Evolutionary conservation across 169 alveolate species (phyloP), one percentile per base, ranked within the genome.

Genomic region (Babesia ovis): DNA sequence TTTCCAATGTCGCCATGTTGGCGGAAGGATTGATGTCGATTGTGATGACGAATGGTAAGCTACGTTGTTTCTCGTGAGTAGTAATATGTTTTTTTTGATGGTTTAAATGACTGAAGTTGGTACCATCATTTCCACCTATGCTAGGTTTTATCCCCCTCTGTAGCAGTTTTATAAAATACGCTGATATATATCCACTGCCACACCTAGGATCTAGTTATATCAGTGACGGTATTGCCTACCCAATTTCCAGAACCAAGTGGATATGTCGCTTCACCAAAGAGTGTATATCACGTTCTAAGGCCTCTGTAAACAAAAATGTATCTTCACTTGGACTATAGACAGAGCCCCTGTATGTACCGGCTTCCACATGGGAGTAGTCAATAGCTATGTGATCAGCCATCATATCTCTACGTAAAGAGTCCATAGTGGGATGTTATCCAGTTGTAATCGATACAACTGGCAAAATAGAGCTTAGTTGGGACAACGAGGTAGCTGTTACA

Each of bases 311-410:
- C 6, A 85, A 57, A 64, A 83, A 88, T 25, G 93, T 88, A 53
- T 88, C 93, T 54, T 87, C 85, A 64, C 90, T 68, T n/a, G 93
- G 93, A 23, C 68, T 35, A 46, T 88, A 88, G 39, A 79, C 90
- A 23, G 62, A 57, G 4, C 67, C 81, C 25, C 58, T 77, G 61
- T 74, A 59, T 14, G 45, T 76, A 25, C 71, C 74, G 54, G 50
- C 66, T 18, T 55, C 68, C 31, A 83, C 71, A 42, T 77, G 68
- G 25, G 74, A 50, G 69, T 59, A 80, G 41, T 83, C 87, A 25
- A 77, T 54, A 22, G 11, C 16, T 16, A 55, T 55, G 25, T 27
- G 66, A 14, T 39, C n/a, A n/a, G n/a, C n/a, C n/a, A n/a, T n/a
- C n/a, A n/a, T n/a, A n/a, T n/a, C n/a, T n/a, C n/a, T n/a, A n/a